phyloP scores from a whole-genome alignment of 2,329 filamentous ascomycete species.

The Fusarium drepaniforme region DNA sequence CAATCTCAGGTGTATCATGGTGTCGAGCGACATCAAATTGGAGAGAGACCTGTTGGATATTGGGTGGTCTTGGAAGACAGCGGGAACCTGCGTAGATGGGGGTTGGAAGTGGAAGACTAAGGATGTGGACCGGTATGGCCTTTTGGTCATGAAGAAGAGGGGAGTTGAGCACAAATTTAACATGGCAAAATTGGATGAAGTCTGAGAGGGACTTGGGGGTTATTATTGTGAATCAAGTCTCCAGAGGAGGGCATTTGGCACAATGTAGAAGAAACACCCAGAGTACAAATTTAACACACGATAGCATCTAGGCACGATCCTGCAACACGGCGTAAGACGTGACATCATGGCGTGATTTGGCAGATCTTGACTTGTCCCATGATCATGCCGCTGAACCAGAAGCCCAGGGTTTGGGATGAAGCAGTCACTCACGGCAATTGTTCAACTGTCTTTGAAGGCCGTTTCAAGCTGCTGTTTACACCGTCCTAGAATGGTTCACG shows the following conservation, averaged over 20 bases:
- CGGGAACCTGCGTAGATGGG: neutral
- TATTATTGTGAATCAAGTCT: no score
- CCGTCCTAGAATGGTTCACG: no score
- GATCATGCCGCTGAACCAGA: neutral
- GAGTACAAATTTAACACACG: neutral
- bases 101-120: neutral
- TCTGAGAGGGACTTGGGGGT: neutral
- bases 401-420: neutral
- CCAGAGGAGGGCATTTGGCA: neutral
- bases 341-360: neutral
- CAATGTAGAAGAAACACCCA: neutral
- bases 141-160: neutral
- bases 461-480: neutral
- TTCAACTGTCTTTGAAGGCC: neutral
- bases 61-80: neutral
- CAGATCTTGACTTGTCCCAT: neutral
- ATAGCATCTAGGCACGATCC: neutral
- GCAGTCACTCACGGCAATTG: no score
- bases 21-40: neutral
- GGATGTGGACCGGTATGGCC: neutral
- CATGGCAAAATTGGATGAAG: neutral
- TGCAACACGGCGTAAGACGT: neutral
- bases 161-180: neutral
- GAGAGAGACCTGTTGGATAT: neutral
- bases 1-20: neutral